These are phyloP conservation scores for Aspergillus vadensis DNA, from an alignment of 2,329 filamentous ascomycete species.

Conservation along the genomic window DNA sequence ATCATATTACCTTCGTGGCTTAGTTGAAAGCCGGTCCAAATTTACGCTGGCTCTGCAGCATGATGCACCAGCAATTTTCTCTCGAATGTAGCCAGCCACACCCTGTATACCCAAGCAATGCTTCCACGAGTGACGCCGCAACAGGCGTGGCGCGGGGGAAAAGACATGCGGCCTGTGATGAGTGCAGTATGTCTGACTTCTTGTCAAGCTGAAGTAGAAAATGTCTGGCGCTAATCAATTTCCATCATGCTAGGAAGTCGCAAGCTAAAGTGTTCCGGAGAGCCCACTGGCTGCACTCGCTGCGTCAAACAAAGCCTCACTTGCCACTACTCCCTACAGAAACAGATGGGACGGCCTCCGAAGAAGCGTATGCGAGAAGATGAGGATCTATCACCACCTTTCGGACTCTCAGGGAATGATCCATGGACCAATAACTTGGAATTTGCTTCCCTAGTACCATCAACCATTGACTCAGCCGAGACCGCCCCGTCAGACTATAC, in stretches of 20 bases:
- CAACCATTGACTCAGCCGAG: background rate
- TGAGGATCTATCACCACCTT: constrained; percentile 24
- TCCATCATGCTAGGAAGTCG: constrained; percentile 40
- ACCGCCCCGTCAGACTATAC: background rate
- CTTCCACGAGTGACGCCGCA: constrained; percentile 7
- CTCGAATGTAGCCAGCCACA: constrained; percentile 14
- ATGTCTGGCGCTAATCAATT: background rate
- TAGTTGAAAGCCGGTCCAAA: too few relatives aligned
- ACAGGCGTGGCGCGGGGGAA: constrained; percentile 34
- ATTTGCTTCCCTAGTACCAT: background rate
- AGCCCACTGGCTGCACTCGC: constrained; percentile 45
- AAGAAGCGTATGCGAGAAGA: constrained; percentile 43
- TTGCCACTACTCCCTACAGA: constrained; percentile 52
- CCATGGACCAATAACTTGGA: constrained; percentile 22
- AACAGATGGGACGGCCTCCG: constrained; percentile 51
- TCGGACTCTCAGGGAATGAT: constrained; percentile 18
- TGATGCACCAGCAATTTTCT: constrained; percentile 16
- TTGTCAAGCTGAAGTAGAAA: constrained; percentile 4
- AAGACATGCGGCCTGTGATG: constrained; percentile 51
- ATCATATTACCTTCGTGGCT: background rate
- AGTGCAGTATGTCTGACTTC: constrained; percentile 46
- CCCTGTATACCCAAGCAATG: constrained; percentile 11
- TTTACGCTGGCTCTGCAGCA: background rate
- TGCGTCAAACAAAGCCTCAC: constrained; percentile 45
- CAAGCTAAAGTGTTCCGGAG: constrained; percentile 53